These are phyloP conservation scores for Aspergillus fumigatiaffinis DNA, from an alignment of 2,329 filamentous ascomycete genomes.

Conservation along the genomic window DNA sequence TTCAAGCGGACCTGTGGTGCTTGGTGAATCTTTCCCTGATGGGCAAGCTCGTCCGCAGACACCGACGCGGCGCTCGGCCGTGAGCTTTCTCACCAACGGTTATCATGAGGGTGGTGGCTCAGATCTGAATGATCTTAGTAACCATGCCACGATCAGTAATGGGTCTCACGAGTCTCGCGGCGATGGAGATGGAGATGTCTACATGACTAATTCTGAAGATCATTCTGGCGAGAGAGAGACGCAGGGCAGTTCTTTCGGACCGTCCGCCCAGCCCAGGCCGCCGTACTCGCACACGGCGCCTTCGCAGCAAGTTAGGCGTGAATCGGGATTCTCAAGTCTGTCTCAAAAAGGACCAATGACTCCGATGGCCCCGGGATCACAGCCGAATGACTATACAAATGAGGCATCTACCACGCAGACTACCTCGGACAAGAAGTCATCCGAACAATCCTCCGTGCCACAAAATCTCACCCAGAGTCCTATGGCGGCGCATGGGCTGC, in stretches of 20 bases:
- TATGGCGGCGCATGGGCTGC: conserved; percentile 38
- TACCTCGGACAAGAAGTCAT: conserved; percentile 78
- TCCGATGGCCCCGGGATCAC: conserved; percentile 55
- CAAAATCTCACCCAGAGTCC: conserved; percentile 64
- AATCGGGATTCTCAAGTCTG: conserved; percentile 45
- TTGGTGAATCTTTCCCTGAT: conserved; percentile 63
- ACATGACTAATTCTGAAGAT: conserved; percentile 55
- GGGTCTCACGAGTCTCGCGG: conserved; percentile 44
- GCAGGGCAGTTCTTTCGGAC: conserved; percentile 47
- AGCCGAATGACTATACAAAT: conserved; percentile 65
- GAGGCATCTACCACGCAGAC: conserved; percentile 85
- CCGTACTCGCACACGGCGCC: conserved; percentile 45
- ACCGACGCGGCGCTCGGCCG: conserved; percentile 51
- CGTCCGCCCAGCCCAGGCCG: conserved; percentile 47
- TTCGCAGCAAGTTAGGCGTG: conserved; percentile 42
- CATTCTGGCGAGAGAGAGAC: conserved; percentile 41
- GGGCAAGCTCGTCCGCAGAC: conserved; percentile 51
- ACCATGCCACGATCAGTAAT: conserved; percentile 51
- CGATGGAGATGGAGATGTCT: conserved; percentile 53
- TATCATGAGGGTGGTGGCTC: conserved; percentile 44
- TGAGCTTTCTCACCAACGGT: conserved; percentile 54
- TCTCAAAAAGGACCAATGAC: conserved; percentile 53
- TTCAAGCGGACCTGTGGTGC: conserved; percentile 50
- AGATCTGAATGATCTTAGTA: conserved; percentile 34
- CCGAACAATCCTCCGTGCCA: conserved; percentile 66